Conservation (phyloP, 2,329 filamentous ascomycete genomes). For the Monosporascus sp. region DNA sequence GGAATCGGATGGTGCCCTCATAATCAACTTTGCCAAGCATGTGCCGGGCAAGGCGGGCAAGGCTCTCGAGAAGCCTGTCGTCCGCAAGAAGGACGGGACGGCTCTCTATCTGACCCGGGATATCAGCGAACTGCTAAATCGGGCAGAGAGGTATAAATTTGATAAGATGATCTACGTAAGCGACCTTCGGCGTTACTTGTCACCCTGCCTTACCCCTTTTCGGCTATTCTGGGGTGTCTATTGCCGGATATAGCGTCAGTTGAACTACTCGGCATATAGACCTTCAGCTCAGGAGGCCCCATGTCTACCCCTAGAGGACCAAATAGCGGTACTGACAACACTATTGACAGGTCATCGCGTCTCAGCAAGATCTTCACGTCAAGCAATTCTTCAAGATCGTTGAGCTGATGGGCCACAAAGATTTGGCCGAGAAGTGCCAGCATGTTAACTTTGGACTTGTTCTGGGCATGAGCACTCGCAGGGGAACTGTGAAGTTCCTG, state of each 20-base stretch:
- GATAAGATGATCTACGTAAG: conserved; percentile 71
- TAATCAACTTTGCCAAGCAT: conserved; percentile 67
- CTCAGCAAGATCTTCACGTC: conserved; percentile 67
- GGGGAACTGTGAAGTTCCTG: conserved; percentile 58
- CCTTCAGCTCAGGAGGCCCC: not conserved
- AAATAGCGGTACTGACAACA: not conserved
- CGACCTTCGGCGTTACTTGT: not conserved
- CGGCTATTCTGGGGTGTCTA: not conserved
- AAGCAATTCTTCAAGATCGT: conserved; percentile 73
- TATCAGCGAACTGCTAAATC: conserved; percentile 66
- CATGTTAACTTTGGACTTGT: conserved; percentile 75
- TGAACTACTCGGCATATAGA: not conserved
- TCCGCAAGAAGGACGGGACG: conserved; percentile 69
- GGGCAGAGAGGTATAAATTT: conserved; percentile 55
- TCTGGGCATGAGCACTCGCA: conserved; percentile 64
- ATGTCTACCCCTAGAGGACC: no score
- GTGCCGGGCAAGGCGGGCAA: conserved; percentile 62
- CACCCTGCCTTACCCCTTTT: not conserved
- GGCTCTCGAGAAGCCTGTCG: conserved; percentile 63
- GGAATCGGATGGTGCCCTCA: conserved; percentile 65
- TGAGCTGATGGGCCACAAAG: conserved; percentile 63
- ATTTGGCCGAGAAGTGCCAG: conserved; percentile 62
- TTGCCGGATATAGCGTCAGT: not conserved
- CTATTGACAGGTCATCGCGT: conserved; percentile 49
- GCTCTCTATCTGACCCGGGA: conserved; percentile 75